phyloP scores from a whole-genome alignment of 208 protist genomes.

The Crithidia thermophila region DNA sequence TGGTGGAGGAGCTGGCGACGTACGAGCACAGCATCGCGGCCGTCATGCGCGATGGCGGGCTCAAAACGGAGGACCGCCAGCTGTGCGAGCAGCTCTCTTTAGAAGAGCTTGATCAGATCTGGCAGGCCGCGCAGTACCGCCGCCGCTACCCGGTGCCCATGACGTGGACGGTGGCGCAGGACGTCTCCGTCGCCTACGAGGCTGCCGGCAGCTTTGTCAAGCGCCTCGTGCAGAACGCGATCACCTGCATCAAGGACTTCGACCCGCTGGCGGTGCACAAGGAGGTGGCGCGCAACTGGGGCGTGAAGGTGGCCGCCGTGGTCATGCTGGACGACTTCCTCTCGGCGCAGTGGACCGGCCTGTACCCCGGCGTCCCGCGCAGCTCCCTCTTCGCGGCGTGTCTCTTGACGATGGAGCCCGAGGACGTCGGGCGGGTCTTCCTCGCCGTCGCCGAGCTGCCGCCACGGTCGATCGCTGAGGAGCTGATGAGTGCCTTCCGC shows the following conservation, averaged over 20 bases:
- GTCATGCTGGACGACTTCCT: conserved; percentile 77
- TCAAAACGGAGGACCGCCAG: conserved; percentile 46
- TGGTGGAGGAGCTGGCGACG: conserved; percentile 76
- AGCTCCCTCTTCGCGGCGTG: conserved; percentile 67
- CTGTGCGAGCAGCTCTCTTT: conserved; percentile 64
- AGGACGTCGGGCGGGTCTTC: conserved; percentile 79
- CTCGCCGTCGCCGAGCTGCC: conserved; percentile 41
- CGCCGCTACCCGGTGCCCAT: conserved; percentile 52
- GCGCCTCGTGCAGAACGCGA: conserved; percentile 65
- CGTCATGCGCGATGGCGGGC: conserved; percentile 33
- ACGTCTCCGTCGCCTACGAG: conserved; percentile 68
- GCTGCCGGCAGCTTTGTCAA: conserved; percentile 65
- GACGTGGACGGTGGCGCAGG: conserved; percentile 53
- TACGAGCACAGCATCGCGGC: conserved; percentile 51
- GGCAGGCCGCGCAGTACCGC: conserved; percentile 54
- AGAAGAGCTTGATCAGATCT: conserved; percentile 80
- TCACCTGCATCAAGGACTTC: conserved; percentile 49
- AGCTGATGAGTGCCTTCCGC: conserved; percentile 79
- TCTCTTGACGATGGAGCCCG: conserved; percentile 78
- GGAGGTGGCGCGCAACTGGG: conserved; percentile 82
- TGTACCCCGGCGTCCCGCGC: conserved; percentile 70
- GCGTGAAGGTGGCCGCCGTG: conserved; percentile 78
- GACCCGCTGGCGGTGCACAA: conserved; percentile 62
- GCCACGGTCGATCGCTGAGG: conserved; percentile 57
- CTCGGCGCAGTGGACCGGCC: conserved; percentile 39